Evolutionary conservation across 441 rosid genomes (phyloP), one percentile per base, ranked within the genome.

Genomic region (Euphorbia celastroides): DNA sequence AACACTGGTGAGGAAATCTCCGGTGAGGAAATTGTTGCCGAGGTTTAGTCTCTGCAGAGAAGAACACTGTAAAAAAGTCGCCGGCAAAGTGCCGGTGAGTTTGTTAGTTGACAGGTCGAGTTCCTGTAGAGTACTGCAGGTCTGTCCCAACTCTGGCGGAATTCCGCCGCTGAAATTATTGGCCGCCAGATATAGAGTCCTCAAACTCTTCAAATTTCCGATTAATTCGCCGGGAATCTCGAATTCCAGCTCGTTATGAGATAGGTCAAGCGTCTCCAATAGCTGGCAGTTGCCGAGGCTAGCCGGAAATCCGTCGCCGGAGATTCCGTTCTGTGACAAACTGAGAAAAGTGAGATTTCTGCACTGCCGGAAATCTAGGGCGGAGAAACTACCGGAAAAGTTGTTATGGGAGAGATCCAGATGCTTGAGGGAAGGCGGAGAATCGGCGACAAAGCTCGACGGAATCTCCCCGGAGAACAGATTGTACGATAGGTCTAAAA

Each of bases 321-420:
- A 79, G 64, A 93, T 79, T 66, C 65, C 73, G 72, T 90, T 90
- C 20, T 75, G 76, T 1, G 97, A 88, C 34, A 93, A 61, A 58
- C 72, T 85, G 76, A 93, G 77, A 25, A 69, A 41, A 13, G 83
- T 82, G 75, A 91, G 95, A 76, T 88, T 91, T 36, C 60, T 62
- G 56, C 94, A 90, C 58, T 22, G 71, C 16, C 90, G 88, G 22
- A 93, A 90, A 58, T 83, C 73, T 25, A 93, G 62, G 65, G 34
- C 70, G 0, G 92, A 81, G 30, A 90, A 84, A 62, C 72, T 74
- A 51, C 81, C 86, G 30, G 96, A 78, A 17, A 93, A 72, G 72
- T 93, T 93, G 84, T 93, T 93, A 63, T 71, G 73, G 22, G 99
- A 93, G 17, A 93, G 82, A 70, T 89, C 97, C 58, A 90, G 75